Evolutionary conservation across 2,329 filamentous ascomycete genomes (phyloP).

Genomic region (Nemania serpens): DNA sequence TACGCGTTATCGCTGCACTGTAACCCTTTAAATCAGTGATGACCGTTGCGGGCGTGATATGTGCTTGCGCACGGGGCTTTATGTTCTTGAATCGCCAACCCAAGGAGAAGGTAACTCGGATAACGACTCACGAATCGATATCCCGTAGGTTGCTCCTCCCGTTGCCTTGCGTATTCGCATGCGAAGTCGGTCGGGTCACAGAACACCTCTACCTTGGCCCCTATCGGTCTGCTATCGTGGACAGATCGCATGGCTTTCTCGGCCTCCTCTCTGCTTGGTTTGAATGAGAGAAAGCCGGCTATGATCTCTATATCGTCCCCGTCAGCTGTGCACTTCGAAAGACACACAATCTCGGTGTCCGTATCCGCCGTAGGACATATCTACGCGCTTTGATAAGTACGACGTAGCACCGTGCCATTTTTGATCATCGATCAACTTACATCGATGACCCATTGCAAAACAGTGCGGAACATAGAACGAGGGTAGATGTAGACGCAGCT

Average conservation of each 20-base stretch:
- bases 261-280: slow-evolving; percentile 43
- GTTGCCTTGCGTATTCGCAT: slow-evolving; percentile 50
- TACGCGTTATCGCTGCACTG: slow-evolving; percentile 54
- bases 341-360: slow-evolving; percentile 48
- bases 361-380: slow-evolving; percentile 42
- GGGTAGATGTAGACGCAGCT: slow-evolving; percentile 52
- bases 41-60: background rate
- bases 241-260: slow-evolving; percentile 43
- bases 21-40: no score
- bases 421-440: slow-evolving; percentile 35
- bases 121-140: slow-evolving; percentile 47
- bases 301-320: slow-evolving; percentile 42
- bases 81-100: no score
- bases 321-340: slow-evolving; percentile 40
- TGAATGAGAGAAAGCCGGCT: slow-evolving; percentile 49
- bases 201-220: slow-evolving; percentile 45
- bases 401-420: no score
- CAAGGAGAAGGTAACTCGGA: background rate
- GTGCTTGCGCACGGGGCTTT: no score
- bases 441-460: slow-evolving; percentile 53
- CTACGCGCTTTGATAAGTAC: background rate
- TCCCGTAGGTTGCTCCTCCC: slow-evolving; percentile 50
- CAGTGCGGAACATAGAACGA: slow-evolving; percentile 49
- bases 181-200: slow-evolving; percentile 47
- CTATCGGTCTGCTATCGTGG: slow-evolving; percentile 46